These are phyloP conservation scores for Hanseniaspora guilliermondii DNA, from an alignment of 805 yeast species.

Conservation along the genomic window DNA sequence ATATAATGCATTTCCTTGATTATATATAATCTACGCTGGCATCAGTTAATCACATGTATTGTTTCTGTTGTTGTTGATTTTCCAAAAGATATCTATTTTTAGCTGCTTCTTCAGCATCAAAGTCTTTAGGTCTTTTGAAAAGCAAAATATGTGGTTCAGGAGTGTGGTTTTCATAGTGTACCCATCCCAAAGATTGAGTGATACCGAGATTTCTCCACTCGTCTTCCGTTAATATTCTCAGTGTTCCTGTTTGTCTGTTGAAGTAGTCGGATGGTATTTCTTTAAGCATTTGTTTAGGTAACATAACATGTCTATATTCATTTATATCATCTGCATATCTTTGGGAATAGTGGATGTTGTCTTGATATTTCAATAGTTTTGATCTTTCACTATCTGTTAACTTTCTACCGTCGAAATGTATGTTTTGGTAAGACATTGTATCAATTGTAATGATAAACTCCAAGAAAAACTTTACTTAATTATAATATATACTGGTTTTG, in stretches of 20 bases:
- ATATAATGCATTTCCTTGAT: background rate
- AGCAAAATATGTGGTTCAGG: slow-evolving; percentile 96
- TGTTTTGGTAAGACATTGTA: slow-evolving; percentile 21
- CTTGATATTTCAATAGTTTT: slow-evolving; percentile 80
- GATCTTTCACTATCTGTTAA: slow-evolving; percentile 74
- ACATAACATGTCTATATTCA: slow-evolving; percentile 93
- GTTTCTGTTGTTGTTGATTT: slow-evolving; percentile 17
- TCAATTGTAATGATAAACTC: too few relatives aligned
- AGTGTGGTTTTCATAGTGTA: slow-evolving; percentile 92
- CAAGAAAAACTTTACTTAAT: too few relatives aligned
- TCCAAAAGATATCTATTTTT: slow-evolving; percentile 23
- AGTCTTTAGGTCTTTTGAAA: slow-evolving; percentile 60
- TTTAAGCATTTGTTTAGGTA: slow-evolving; percentile 91
- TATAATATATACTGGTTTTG: too few relatives aligned
- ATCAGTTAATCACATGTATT: background rate
- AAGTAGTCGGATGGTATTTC: slow-evolving; percentile 90
- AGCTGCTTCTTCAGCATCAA: slow-evolving; percentile 32
- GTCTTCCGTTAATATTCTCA: slow-evolving; percentile 80
- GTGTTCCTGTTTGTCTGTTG: slow-evolving; percentile 84
- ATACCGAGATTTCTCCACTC: slow-evolving; percentile 99
- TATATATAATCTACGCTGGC: slow-evolving; percentile 7
- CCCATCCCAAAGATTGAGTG: slow-evolving; percentile 96
- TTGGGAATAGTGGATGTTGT: slow-evolving; percentile 86
- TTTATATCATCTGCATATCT: slow-evolving; percentile 78
- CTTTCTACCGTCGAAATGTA: slow-evolving; percentile 41